Base-by-base conservation (phyloP, 2,329 filamentous ascomycete species). In the Aspergillus sp. region DNA sequence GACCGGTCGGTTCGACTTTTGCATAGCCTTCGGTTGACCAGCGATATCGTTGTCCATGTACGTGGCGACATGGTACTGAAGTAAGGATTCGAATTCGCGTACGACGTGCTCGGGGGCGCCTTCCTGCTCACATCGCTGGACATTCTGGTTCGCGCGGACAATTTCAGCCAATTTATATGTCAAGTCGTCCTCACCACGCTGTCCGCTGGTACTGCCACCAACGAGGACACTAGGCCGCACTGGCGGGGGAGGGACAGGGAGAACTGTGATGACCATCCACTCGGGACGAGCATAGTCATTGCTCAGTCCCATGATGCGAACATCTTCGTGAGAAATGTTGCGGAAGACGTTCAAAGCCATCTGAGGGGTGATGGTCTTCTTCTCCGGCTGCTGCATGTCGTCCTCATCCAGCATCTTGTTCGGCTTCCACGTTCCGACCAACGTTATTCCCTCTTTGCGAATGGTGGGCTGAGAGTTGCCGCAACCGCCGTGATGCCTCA, bases 1-100 rank as follows among this genome's bases (percentile, higher is more conserved):
- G 62, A 99, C 88, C 1, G 95, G 92, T 67, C 95, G 87, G 45
- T 95, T 95, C 52, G 91, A 96, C 80, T 99, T 99, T 69, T 99
- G 95, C 67, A 97, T 80, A 2, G 94, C 93, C 64, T 94, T 91
- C 2, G 94, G 94, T 64, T 95, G 87, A 46, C 93, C 92, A 58
- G 95, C 94, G 74, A 97, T 97, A 71, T 99, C 93, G 66, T 99
- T 99, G 75, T 99, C 94, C 95, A 99, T 99, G 75, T 97, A 96
- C 1, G 95, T 99, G 41, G 95, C 95, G 55, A 99, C 92, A 67
- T 99, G 95, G 69, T 96, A 99, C 69, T 99, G 95, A 34, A 99
- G 79, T 29, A 99, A 78, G 58, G 88, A 86, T 72, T 96, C 91
- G 54, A 97, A 97, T 65, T 99, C 94, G 54, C 86, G 84, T 14